Evolutionary conservation across 192 early-diverging fungal species (phyloP).

Genomic region (Backusella macrospora): DNA sequence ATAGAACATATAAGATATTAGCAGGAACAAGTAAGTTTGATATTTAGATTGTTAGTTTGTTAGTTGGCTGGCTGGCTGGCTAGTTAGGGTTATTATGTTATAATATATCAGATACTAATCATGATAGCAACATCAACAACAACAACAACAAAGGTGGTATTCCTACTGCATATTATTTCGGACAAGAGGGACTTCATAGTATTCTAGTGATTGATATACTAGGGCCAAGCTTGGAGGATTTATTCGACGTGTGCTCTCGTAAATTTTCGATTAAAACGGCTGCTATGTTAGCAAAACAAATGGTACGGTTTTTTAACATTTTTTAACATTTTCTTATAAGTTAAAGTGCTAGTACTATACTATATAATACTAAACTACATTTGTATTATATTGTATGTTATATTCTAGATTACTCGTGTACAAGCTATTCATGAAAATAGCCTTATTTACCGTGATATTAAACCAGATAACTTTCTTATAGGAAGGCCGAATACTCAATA

Average conservation of each 20-base stretch:
- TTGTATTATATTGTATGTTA: background rate
- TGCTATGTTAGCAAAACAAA: slow-evolving; percentile 93
- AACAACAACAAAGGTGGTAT: slow-evolving; percentile 65
- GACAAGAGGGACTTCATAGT: slow-evolving; percentile 94
- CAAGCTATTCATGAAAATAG: slow-evolving; percentile 93
- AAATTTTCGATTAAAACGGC: slow-evolving; percentile 93
- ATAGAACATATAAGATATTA: slow-evolving; percentile 93
- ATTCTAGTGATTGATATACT: slow-evolving; percentile 93
- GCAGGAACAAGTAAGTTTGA: slow-evolving; percentile 60
- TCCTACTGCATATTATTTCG: slow-evolving; percentile 94
- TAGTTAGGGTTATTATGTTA: background rate
- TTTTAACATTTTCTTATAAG: background rate
- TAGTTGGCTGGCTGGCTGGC: too few relatives aligned
- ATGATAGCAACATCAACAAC: background rate
- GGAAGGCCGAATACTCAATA: slow-evolving; percentile 69
- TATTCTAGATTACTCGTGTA: slow-evolving; percentile 66
- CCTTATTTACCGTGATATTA: slow-evolving; percentile 96
- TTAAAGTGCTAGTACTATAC: background rate
- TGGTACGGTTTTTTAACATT: slow-evolving; percentile 58
- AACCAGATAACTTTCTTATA: slow-evolving; percentile 97
- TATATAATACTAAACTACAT: background rate
- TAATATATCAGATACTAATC: background rate
- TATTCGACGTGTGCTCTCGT: slow-evolving; percentile 94
- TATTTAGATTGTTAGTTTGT: background rate
- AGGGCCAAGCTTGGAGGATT: slow-evolving; percentile 92